Evolutionary conservation across 345 rosid genomes (phyloP).

Genomic region (Eucalyptus sp.): DNA sequence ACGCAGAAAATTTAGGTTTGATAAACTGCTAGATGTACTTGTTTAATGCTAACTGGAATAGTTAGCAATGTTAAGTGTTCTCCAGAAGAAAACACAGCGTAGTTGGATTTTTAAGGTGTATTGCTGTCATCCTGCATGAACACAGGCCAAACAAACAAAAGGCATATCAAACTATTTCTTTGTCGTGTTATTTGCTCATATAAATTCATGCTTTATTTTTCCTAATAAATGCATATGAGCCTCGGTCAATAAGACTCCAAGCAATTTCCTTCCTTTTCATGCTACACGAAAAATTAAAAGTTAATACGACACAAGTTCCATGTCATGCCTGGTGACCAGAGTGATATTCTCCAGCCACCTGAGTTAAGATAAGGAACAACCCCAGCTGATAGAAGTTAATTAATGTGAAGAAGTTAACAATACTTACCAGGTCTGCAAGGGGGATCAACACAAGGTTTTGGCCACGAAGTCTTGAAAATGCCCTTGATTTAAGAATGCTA

Average conservation of each 20-base stretch:
- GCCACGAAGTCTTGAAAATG: constrained; percentile 83
- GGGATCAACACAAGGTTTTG: constrained; percentile 83
- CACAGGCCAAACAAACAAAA: neutral
- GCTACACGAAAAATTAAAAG: neutral
- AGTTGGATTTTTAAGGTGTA: neutral
- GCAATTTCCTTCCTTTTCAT: neutral
- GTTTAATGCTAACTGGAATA: neutral
- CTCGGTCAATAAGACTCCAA: neutral
- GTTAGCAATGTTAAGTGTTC: neutral
- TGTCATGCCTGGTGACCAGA: neutral
- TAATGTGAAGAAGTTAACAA: neutral
- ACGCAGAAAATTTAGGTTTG: neutral
- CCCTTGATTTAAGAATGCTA: constrained; percentile 81
- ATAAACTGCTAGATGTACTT: neutral
- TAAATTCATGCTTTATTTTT: neutral
- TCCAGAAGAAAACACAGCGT: neutral
- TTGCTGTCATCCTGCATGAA: neutral
- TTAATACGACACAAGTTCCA: neutral
- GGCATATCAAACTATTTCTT: neutral
- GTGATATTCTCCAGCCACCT: neutral
- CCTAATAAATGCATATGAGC: neutral
- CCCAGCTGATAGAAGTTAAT: neutral
- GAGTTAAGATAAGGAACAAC: neutral
- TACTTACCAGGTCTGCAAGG: constrained; percentile 78
- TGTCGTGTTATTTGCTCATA: neutral